Evolutionary conservation across 495 filamentous ascomycete genomes (phyloP).

Genomic region (Podospora australis): DNA sequence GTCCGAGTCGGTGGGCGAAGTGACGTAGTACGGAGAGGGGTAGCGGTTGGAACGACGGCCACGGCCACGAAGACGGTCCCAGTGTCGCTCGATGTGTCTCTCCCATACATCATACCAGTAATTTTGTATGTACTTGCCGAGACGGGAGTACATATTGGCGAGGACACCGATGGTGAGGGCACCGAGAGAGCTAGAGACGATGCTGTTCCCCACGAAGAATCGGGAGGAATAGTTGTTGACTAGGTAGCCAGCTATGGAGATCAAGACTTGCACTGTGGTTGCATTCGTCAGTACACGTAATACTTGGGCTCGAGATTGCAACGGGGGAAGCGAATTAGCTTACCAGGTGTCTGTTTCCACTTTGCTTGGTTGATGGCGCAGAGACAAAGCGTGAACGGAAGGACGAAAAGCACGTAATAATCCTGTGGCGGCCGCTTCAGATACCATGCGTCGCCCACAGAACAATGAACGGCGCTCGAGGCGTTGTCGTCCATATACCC

Average conservation of each 20-base stretch:
- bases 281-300: not conserved
- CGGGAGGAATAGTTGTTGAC: slow-evolving; percentile 74
- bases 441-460: slow-evolving; percentile 24
- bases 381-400: slow-evolving; percentile 74
- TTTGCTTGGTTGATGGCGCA: slow-evolving; percentile 84
- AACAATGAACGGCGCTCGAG: slow-evolving; percentile 65
- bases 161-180: slow-evolving; percentile 81
- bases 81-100: slow-evolving; percentile 16
- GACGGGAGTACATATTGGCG: slow-evolving; percentile 79
- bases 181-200: slow-evolving; percentile 77
- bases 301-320: not conserved
- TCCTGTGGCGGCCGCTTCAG: slow-evolving; percentile 51
- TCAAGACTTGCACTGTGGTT: slow-evolving; percentile 57
- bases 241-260: slow-evolving; percentile 79
- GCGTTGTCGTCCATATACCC: slow-evolving; percentile 74
- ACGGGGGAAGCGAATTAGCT: slow-evolving; percentile 35
- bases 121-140: slow-evolving; percentile 44
- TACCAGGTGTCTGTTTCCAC: slow-evolving; percentile 80
- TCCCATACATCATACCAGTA: slow-evolving; percentile 28
- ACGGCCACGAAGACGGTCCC: slow-evolving; percentile 11
- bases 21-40: slow-evolving; percentile 12
- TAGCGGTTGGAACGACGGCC: not conserved
- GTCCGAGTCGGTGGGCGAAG: slow-evolving; percentile 3
- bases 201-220: slow-evolving; percentile 67
- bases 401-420: slow-evolving; percentile 69